A percentile compares a stretch with the other conserved stretches of the same genome.
Evolutionary conservation across 148 eudicot species (phyloP).

Genomic region (Agrostemma githago): DNA sequence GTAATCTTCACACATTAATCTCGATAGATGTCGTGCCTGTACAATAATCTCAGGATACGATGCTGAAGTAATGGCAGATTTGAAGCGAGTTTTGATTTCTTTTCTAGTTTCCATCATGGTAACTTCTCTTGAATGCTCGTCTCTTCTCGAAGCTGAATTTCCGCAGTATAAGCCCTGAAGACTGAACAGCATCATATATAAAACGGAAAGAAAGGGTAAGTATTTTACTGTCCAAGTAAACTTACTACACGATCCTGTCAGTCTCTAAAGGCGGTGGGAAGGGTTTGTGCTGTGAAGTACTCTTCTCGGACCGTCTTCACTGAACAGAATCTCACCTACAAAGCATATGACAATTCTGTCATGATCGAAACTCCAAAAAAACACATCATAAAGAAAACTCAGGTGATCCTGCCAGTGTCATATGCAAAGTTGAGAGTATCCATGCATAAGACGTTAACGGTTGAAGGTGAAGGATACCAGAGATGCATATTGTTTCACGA

Average conservation of each 20-base stretch:
- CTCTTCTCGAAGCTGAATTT: not conserved
- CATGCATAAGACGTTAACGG: not conserved
- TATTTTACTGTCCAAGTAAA: not conserved
- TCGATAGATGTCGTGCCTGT: not conserved
- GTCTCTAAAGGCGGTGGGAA: conserved; percentile 57
- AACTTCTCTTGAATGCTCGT: not conserved
- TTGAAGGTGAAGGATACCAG: conserved; percentile 42
- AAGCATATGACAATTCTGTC: not conserved
- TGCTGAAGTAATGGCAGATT: not conserved
- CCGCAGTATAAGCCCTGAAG: not conserved
- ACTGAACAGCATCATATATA: not conserved
- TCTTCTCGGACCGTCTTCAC: conserved; percentile 56
- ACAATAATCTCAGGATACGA: not conserved
- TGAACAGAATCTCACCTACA: conserved; percentile 80
- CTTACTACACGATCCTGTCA: conserved; percentile 23
- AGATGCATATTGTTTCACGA: conserved; percentile 74
- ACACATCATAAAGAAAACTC: not conserved
- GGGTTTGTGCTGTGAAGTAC: conserved; percentile 64
- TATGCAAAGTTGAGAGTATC: no score
- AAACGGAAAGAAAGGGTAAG: not conserved
- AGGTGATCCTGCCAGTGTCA: not conserved
- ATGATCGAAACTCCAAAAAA: not conserved
- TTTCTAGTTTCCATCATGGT: not conserved
- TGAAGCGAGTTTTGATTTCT: not conserved
- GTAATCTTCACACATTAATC: not conserved